Percentiles rank a stretch among this genome's conserved stretches.
Evolutionary conservation across 192 early-diverging fungal genomes (phyloP).

Genomic region (Backusella tuberculispora): DNA sequence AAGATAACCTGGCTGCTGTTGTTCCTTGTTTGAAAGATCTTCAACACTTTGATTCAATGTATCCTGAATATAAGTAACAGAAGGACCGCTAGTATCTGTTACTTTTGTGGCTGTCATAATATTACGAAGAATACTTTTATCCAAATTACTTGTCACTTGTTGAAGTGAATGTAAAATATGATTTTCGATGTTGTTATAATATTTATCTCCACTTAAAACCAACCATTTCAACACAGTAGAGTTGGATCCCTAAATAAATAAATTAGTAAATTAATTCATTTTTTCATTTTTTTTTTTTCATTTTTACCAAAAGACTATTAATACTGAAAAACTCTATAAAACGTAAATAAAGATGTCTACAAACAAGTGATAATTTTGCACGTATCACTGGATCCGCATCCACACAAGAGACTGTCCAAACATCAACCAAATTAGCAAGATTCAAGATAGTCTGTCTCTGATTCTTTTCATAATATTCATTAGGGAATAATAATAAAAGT

Average conservation of each 20-base stretch:
- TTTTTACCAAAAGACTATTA: slow-evolving; percentile 48
- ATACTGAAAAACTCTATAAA: slow-evolving; percentile 41
- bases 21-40: neutral
- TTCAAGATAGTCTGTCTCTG: slow-evolving; percentile 45
- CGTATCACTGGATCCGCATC: slow-evolving; percentile 26
- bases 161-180: neutral
- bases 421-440: slow-evolving; percentile 37
- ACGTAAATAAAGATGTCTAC: slow-evolving; percentile 41
- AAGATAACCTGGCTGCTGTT: neutral
- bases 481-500: slow-evolving; percentile 51
- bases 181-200: slow-evolving; percentile 3
- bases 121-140: neutral
- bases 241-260: slow-evolving; percentile 14
- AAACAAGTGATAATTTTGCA: slow-evolving; percentile 36
- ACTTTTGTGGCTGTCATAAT: neutral
- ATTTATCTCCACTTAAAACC: neutral
- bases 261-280: neutral
- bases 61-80: neutral
- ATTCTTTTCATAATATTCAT: slow-evolving; percentile 53
- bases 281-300: neutral
- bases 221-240: slow-evolving; percentile 31
- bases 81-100: neutral
- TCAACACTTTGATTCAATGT: slow-evolving; percentile 8
- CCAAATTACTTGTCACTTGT: neutral
- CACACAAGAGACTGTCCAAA: slow-evolving; percentile 28